A percentile compares a stretch with the other conserved stretches of the same genome.
phyloP scores from a whole-genome alignment of 2,329 filamentous ascomycete species.

The Mycocentrospora acerina region DNA sequence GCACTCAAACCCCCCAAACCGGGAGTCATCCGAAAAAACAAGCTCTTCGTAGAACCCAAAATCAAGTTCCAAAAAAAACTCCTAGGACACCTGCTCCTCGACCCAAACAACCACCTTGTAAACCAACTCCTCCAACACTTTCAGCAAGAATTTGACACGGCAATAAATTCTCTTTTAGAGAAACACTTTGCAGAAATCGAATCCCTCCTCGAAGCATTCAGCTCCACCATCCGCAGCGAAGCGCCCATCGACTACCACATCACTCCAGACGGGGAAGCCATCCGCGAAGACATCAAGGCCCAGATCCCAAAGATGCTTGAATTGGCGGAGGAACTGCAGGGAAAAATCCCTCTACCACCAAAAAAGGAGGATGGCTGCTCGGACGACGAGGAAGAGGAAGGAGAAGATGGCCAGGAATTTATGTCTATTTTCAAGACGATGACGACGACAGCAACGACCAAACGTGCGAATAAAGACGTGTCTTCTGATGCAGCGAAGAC shows the following conservation, averaged over 20 bases:
- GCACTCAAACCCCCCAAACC: constrained; percentile 4
- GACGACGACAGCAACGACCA: background rate
- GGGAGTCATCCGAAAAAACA: constrained; percentile 5
- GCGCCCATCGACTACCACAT: constrained; percentile 4
- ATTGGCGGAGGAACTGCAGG: background rate
- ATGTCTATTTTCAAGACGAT: constrained; percentile 1
- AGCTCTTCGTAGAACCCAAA: constrained; percentile 10
- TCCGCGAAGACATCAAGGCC: constrained; percentile 2
- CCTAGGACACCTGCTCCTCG: constrained; percentile 6
- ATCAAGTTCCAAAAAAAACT: constrained; percentile 14
- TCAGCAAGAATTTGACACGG: constrained; percentile 6
- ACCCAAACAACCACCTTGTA: constrained; percentile 11
- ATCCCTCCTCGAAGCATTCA: constrained; percentile 1
- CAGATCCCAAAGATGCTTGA: constrained; percentile 2
- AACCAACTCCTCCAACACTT: constrained; percentile 10
- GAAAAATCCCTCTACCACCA: background rate
- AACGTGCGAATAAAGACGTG: too few relatives aligned
- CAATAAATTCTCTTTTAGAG: background rate
- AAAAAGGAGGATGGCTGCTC: background rate
- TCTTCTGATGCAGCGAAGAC: too few relatives aligned
- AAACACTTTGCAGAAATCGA: constrained; percentile 3
- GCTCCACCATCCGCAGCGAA: background rate
- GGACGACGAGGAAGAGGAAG: constrained; percentile 1
- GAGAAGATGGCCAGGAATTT: background rate
- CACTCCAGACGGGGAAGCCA: background rate